Base-by-base conservation (phyloP, 2,329 filamentous ascomycete species). In the Fusarium irregulare region DNA sequence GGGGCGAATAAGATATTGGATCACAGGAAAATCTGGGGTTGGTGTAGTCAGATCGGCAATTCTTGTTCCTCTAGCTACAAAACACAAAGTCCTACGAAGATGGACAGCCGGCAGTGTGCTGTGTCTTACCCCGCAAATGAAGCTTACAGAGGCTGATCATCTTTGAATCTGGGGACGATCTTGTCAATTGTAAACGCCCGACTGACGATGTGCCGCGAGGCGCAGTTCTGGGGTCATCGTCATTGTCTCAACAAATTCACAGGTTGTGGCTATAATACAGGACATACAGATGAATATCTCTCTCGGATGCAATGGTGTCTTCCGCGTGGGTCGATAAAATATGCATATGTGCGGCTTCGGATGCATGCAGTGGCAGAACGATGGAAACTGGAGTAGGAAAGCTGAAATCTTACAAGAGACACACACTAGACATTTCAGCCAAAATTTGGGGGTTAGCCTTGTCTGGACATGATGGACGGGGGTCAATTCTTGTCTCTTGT, bases 71-170 rank as follows among this genome's bases (percentile, higher is more conserved):
- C 34, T 37, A n/a, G 32, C 4, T 34, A 34, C 32, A 34, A 34
- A 34, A 18, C 18, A 37, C 34, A 37, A 37, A 37, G 34, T 37
- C 18, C 34, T 37, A 37, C 34, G 1, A 37, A 37, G 34, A 37
- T 37, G 34, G 34, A 28, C 40, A 18, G 41, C 21, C 59, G 62
- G 47, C 57, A 61, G 42, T 66, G 55, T 48, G 28, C 28, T 66
- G 60, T 60, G 46, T 47, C 59, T 56, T 69, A 70, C 66, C 66
- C 66, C 66, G 66, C 66, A 69, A 70, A 55, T 23, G 14, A 25
- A 46, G 40, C 53, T 30, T 32, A 42, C 20, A 45, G 44, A 60
- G 49, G 45, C 58, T 47, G 66, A 66, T 56, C 51, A 51, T 65
- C 60, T 51, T 49, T 54, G 25, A 34, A 65, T 50, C 45, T 59